These are phyloP conservation scores for Myxozyma geophila DNA, from an alignment of 805 yeast genomes.

Conservation along the genomic window DNA sequence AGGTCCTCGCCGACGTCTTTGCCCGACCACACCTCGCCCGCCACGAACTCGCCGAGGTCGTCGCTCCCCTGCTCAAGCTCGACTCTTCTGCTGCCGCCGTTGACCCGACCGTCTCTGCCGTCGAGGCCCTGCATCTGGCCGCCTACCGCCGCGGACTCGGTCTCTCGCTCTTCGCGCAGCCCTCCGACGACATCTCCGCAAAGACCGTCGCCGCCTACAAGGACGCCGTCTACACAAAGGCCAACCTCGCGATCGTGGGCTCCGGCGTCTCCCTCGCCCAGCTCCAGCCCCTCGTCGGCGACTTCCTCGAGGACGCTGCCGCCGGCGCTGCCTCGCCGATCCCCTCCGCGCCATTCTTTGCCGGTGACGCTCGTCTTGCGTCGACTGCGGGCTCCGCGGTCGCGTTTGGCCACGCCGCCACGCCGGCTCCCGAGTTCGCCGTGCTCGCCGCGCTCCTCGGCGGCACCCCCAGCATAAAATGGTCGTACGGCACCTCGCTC, in stretches of 20 bases:
- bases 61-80: conserved; percentile 73
- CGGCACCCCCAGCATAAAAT: conserved; percentile 55
- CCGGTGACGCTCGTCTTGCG: conserved; percentile 70
- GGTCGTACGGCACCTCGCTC: conserved; percentile 57
- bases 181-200: conserved; percentile 57
- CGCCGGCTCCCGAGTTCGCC: conserved; percentile 65
- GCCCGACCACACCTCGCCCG: conserved; percentile 37
- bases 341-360: conserved; percentile 53
- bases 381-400: conserved; percentile 69
- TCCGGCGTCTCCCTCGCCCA: conserved; percentile 75
- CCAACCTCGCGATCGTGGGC: conserved; percentile 72
- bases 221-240: conserved; percentile 65
- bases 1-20: conserved; percentile 73
- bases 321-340: conserved; percentile 57
- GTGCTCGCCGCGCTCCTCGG: conserved; percentile 71
- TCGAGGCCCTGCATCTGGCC: conserved; percentile 76
- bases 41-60: conserved; percentile 82
- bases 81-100: conserved; percentile 61
- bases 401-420: conserved; percentile 79
- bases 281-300: conserved; percentile 66
- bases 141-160: conserved; percentile 90
- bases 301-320: conserved; percentile 59
- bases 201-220: conserved; percentile 74
- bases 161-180: conserved; percentile 76
- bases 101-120: conserved; percentile 62